These are phyloP conservation scores for Pleurostoma richardsiae DNA, from an alignment of 2,329 filamentous ascomycete species.

Conservation along the genomic window DNA sequence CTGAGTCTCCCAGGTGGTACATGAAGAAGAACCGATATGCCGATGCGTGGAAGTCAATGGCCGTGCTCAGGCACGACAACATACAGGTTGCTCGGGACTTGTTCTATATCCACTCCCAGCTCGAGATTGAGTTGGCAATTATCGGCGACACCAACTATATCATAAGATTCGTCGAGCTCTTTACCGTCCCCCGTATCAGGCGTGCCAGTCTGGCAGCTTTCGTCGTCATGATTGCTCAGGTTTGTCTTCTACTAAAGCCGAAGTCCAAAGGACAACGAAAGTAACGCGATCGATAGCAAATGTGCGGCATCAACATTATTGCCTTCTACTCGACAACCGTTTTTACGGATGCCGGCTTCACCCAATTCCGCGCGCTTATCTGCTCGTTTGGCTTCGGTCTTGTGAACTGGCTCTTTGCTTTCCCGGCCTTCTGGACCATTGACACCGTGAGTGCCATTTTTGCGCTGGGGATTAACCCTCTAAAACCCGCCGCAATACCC, in stretches of 20 bases:
- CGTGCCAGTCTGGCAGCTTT: constrained; percentile 62
- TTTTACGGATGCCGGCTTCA: constrained; percentile 36
- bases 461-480: background rate
- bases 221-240: constrained; percentile 63
- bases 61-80: constrained; percentile 50
- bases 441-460: constrained; percentile 35
- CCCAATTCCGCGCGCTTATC: constrained; percentile 29
- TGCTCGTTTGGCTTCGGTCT: constrained; percentile 41
- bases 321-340: constrained; percentile 43
- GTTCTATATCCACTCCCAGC: constrained; percentile 52
- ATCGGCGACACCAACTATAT: constrained; percentile 33
- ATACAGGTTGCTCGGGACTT: constrained; percentile 59
- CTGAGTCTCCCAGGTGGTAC: constrained; percentile 62
- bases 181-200: constrained; percentile 52
- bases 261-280: background rate
- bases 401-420: constrained; percentile 33
- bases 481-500: constrained; percentile 24
- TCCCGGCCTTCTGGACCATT: constrained; percentile 44
- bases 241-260: constrained; percentile 51
- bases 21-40: constrained; percentile 54
- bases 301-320: constrained; percentile 43
- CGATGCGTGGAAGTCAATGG: constrained; percentile 52
- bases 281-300: background rate
- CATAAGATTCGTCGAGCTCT: constrained; percentile 49
- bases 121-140: constrained; percentile 33